phyloP scores from a whole-genome alignment of 2,329 filamentous ascomycete species.

The Fusarium sp. region DNA sequence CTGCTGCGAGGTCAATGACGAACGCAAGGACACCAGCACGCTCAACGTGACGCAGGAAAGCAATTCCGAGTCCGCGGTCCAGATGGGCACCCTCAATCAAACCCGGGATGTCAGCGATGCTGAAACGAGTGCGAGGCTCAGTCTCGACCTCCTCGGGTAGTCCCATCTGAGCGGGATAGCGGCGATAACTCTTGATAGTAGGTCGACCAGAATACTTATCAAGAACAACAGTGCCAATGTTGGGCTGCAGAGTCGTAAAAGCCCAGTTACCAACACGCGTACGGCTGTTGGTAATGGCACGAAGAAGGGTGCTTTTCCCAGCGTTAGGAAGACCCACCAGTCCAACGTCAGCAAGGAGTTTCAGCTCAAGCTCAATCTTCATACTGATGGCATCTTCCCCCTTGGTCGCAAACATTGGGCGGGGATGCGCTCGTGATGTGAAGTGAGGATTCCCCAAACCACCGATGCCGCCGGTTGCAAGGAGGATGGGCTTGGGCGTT shows the following conservation, averaged over 20 bases:
- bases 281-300: conserved; percentile 88
- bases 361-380: conserved; percentile 88
- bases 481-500: conserved; percentile 84
- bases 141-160: conserved; percentile 59
- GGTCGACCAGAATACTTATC: conserved; percentile 88
- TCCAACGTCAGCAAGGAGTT: conserved; percentile 94
- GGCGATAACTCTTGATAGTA: conserved; percentile 54
- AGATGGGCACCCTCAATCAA: conserved; percentile 93
- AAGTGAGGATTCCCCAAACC: conserved; percentile 96
- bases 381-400: conserved; percentile 85
- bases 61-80: conserved; percentile 89
- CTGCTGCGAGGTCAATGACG: conserved; percentile 85
- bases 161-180: conserved; percentile 51
- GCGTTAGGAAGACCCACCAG: conserved; percentile 96
- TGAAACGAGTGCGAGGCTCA: conserved; percentile 81
- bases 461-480: conserved; percentile 89
- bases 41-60: conserved; percentile 94
- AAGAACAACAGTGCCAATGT: conserved; percentile 94
- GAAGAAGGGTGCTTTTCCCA: conserved; percentile 92
- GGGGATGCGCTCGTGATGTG: conserved; percentile 76
- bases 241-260: conserved; percentile 94
- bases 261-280: conserved; percentile 95
- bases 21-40: conserved; percentile 93
- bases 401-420: conserved; percentile 89
- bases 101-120: conserved; percentile 95